Evolutionary conservation across 2,329 filamentous ascomycete genomes (phyloP).

Genomic region (Colletotrichum sansevieriae): DNA sequence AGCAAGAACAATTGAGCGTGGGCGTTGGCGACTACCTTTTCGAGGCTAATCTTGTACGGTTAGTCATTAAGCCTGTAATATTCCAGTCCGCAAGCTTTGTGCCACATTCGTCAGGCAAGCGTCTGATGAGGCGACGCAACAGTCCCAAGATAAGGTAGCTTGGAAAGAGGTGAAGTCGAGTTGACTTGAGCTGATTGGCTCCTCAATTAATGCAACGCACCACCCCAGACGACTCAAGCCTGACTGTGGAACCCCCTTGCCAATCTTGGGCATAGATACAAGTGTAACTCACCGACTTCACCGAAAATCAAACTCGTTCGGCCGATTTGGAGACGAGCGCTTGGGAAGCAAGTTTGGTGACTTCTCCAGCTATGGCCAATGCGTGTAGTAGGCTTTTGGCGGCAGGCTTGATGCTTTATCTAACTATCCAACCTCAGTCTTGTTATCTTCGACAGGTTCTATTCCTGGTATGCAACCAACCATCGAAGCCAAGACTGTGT

Average conservation of each 20-base stretch:
- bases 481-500: too few species aligned
- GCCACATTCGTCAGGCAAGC: slow-evolving; percentile 6
- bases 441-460: too few species aligned
- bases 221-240: slow-evolving; percentile 24
- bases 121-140: slow-evolving; percentile 15
- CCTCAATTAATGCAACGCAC: slow-evolving; percentile 12
- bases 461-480: too few species aligned
- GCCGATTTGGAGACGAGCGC: not conserved
- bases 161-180: slow-evolving; percentile 18
- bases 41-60: not conserved
- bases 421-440: too few species aligned
- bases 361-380: not conserved
- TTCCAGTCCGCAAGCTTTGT: not conserved
- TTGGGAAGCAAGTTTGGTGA: not conserved
- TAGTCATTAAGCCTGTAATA: not conserved
- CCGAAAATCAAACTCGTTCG: slow-evolving; percentile 2
- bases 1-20: not conserved
- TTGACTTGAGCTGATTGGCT: slow-evolving; percentile 32
- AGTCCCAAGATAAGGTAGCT: not conserved
- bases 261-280: slow-evolving; percentile 10
- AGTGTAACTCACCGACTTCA: slow-evolving; percentile 13
- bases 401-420: too few species aligned
- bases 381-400: too few species aligned
- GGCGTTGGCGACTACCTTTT: not conserved
- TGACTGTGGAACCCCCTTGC: slow-evolving; percentile 10